Evolutionary conservation across 805 yeast genomes (phyloP), one percentile per base, ranked within the genome.

Genomic region (Henningerozyma blattae): DNA sequence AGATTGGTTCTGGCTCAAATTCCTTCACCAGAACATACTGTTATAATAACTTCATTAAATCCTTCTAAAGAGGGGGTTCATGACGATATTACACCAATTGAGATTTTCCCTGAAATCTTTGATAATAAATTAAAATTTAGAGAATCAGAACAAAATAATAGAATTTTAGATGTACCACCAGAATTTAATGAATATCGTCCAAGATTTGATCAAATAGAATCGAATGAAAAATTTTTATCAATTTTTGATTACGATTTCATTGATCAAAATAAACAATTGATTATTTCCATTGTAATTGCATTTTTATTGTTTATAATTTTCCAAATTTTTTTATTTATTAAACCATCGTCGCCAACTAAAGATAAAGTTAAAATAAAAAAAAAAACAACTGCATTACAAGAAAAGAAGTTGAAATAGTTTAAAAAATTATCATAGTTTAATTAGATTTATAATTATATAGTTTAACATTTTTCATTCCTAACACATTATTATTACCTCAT

Each of bases 11-110:
- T 81, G n/a, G 68, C 81, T 25, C 73, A 71, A 35, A 53, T 81
- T 10, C 95, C 95, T 1, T 66, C 87, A 0, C 94, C 95, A 0
- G 70, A 72, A 39, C 68, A 67, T 35, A 62, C 85, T 2, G 57
- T 86, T 2, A 52, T 84, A 2, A 61, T 75, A 37, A 72, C 86
- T 0, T 64, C 77, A 0, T 30, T 53, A 9, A 44, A 49, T 3
- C 52, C 61, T 3, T 26, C 44, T 2, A 37, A 36, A 3, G 41
- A 44, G 3, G 45, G 48, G n/a, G 52, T 51, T 31, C 40, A 19
- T 27, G 37, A 29, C 27, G 41, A 30, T 22, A 15, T 33, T 9
- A 30, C 61, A 10, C 42, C 50, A 47, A 51, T 45, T 33, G 63
- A 61, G 35, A 63, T 77, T 1, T 79, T 80, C 47, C 64, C 73